phyloP scores from a whole-genome alignment of 148 eudicot genomes.

The Heliosperma pusillum region DNA sequence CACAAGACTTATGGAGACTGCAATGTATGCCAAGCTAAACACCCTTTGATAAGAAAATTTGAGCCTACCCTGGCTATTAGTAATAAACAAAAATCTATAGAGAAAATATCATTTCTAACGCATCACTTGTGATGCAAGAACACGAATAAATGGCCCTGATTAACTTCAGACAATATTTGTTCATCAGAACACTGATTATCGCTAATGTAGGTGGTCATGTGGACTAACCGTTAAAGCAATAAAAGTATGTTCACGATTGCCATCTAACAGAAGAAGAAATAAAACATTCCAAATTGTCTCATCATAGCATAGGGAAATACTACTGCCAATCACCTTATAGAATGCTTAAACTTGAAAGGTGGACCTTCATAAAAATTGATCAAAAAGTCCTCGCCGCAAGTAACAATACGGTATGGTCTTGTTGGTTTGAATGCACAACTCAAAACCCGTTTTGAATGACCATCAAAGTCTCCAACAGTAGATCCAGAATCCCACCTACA shows the following conservation, averaged over 20 bases:
- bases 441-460: constrained; percentile 85
- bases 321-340: constrained; percentile 55
- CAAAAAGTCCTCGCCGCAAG: constrained; percentile 90
- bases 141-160: not conserved
- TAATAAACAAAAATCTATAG: not conserved
- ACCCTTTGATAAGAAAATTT: not conserved
- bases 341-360: constrained; percentile 93
- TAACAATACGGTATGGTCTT: constrained; percentile 86
- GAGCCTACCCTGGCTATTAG: not conserved
- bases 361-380: constrained; percentile 97
- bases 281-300: no score
- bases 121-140: not conserved
- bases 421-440: constrained; percentile 98
- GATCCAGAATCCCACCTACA: constrained; percentile 98
- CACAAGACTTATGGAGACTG: not conserved
- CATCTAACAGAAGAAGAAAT: not conserved
- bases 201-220: not conserved
- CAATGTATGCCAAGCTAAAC: not conserved
- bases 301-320: not conserved
- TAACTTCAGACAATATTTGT: not conserved
- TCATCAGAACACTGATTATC: not conserved
- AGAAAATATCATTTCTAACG: not conserved
- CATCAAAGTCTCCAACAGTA: constrained; percentile 94
- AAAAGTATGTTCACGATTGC: not conserved
- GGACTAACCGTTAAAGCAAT: not conserved